Evolutionary conservation across 495 filamentous ascomycete species (phyloP).

Genomic region (Hypomontagnella monticulosa): DNA sequence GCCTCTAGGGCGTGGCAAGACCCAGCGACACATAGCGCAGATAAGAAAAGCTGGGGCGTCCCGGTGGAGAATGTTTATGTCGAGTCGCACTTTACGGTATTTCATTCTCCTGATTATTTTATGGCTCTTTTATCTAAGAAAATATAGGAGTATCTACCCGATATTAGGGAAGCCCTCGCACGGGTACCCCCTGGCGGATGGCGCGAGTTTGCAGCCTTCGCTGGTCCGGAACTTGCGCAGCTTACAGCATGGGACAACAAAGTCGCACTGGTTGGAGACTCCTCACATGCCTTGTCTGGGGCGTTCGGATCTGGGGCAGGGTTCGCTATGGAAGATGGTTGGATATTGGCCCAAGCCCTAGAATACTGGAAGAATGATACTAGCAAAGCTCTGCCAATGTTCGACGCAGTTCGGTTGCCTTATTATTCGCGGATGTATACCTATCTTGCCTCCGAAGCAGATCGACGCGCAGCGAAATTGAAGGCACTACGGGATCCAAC

Average conservation of each 20-base stretch:
- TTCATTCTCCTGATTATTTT: neutral
- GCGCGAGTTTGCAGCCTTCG: conserved; percentile 57
- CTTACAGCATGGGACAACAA: conserved; percentile 55
- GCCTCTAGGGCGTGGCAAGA: conserved; percentile 44
- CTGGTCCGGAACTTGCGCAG: conserved; percentile 51
- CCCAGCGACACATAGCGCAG: conserved; percentile 41
- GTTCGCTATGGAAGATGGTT: conserved; percentile 63
- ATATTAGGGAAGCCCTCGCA: conserved; percentile 48
- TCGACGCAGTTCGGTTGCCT: conserved; percentile 55
- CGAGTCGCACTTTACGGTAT: conserved; percentile 48
- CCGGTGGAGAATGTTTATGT: conserved; percentile 57
- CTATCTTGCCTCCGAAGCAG: conserved; percentile 44
- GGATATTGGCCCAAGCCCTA: conserved; percentile 56
- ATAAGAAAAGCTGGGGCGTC: conserved; percentile 59
- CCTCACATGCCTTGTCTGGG: conserved; percentile 60
- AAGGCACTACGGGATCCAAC: conserved; percentile 31
- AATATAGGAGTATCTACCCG: conserved; percentile 47
- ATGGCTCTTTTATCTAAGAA: neutral
- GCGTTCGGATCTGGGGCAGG: conserved; percentile 61
- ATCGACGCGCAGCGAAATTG: conserved; percentile 38
- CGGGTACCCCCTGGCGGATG: conserved; percentile 51
- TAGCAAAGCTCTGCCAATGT: conserved; percentile 51
- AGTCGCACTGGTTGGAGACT: conserved; percentile 59
- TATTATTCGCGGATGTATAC: conserved; percentile 58
- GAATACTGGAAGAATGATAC: conserved; percentile 43